Evolutionary conservation across 139 green algal species (phyloP), one percentile per base, ranked within the genome.

Genomic region (Yamagishiella unicocca): DNA sequence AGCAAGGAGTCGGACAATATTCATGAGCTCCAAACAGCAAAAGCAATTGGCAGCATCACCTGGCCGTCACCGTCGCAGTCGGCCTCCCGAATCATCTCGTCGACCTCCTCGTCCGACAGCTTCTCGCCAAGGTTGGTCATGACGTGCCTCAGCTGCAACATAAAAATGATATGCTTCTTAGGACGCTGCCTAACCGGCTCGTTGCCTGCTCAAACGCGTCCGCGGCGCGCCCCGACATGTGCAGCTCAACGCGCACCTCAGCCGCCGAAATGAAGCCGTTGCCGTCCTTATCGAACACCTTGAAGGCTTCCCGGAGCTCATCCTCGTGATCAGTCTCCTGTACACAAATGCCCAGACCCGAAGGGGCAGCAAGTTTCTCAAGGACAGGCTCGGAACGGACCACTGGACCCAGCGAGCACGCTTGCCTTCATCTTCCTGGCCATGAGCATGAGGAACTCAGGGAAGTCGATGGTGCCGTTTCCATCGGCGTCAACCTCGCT

Each of bases 281-380:
- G 83, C 98, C 97, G 88, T 99, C 98, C 92, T 99, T 99, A 89
- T 99, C 98, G 93, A 99, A 99, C 62, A 99, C 98, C 93, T 99
- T 99, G 95, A 99, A 99, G 0, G 98, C 98, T 92, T 99, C 98
- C 25, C 95, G 92, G 35, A 99, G 92, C 95, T 99, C 98, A 82
- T 99, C 98, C 89, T 99, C 98, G 54, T 96, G 96, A 91, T 99
- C 96, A 8, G 93, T 95, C 85, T 98, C 96, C 95, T 97, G 93
- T 78, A 81, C 22, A 46, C 9, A 50, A n/a, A n/a, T n/a, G n/a
- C n/a, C n/a, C n/a, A n/a, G n/a, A n/a, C n/a, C n/a, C n/a, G n/a
- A n/a, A n/a, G n/a, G n/a, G n/a, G n/a, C n/a, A 67, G 31, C 9
- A 67, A 12, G 17, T 25, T 17, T 61, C 50, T 25, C 14, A 61